These are phyloP conservation scores for Fusarium sulawesiense DNA, from an alignment of 2,329 filamentous ascomycete genomes.

Conservation along the genomic window DNA sequence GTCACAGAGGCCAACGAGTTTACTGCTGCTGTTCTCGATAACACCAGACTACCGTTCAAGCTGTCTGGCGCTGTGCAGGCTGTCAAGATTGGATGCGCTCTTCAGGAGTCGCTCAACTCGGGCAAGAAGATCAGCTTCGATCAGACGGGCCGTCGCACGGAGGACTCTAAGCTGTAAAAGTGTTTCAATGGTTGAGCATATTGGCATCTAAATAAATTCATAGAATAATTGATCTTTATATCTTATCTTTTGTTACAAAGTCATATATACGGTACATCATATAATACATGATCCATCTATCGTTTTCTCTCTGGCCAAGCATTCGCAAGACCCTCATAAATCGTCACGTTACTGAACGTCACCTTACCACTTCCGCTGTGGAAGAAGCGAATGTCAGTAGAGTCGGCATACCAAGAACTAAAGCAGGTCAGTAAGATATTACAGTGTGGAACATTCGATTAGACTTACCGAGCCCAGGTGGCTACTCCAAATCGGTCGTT, in stretches of 20 bases:
- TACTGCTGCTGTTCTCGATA: slow-evolving; percentile 68
- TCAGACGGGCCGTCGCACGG: slow-evolving; percentile 49
- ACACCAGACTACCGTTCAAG: slow-evolving; percentile 66
- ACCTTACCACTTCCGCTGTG: slow-evolving; percentile 49
- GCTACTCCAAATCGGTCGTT: slow-evolving; percentile 56
- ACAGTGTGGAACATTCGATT: not conserved
- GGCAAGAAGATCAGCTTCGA: slow-evolving; percentile 71
- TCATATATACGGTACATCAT: not conserved
- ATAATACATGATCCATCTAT: slow-evolving; percentile 8
- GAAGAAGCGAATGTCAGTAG: slow-evolving; percentile 52
- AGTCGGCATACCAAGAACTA: slow-evolving; percentile 53
- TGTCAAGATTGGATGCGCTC: slow-evolving; percentile 69
- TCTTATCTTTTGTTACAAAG: not conserved
- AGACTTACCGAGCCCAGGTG: slow-evolving; percentile 56
- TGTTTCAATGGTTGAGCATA: not conserved
- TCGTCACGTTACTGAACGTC: slow-evolving; percentile 48
- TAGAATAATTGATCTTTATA: slow-evolving; percentile 13
- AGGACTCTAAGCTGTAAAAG: slow-evolving; percentile 39
- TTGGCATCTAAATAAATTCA: not conserved
- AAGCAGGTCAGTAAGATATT: slow-evolving; percentile 29
- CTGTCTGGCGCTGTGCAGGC: slow-evolving; percentile 68
- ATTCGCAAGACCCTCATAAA: slow-evolving; percentile 53
- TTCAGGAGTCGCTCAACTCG: slow-evolving; percentile 68
- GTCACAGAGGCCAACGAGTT: slow-evolving; percentile 74
- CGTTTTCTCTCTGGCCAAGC: slow-evolving; percentile 51